These are phyloP conservation scores for Suillus fuscotomentosus DNA, from an alignment of 768 basidiomycete species.

Conservation along the genomic window DNA sequence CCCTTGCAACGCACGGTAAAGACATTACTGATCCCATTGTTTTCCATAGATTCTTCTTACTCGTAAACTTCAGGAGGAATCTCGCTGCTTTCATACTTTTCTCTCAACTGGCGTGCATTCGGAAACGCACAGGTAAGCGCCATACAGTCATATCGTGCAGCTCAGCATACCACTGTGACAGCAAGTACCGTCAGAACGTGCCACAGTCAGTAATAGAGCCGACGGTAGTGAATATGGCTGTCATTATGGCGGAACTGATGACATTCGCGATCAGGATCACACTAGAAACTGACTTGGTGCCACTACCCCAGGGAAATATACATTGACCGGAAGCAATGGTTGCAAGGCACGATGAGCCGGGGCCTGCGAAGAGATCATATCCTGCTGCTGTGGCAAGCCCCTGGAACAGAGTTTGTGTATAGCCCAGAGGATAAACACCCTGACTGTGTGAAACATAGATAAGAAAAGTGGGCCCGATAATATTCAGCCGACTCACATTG, in stretches of 20 bases:
- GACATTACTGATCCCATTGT: constrained; percentile 83
- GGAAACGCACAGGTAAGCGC: constrained; percentile 57
- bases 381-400: constrained; percentile 67
- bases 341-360: constrained; percentile 59
- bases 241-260: constrained; percentile 77
- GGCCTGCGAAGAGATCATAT: constrained; percentile 66
- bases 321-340: constrained; percentile 49
- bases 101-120: constrained; percentile 50
- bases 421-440: constrained; percentile 69
- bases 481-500: too few species aligned
- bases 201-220: constrained; percentile 41
- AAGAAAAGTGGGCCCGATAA: too few species aligned
- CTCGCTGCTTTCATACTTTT: constrained; percentile 58
- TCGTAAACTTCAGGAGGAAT: constrained; percentile 65
- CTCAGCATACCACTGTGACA: constrained; percentile 77
- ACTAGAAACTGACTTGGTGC: constrained; percentile 73
- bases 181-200: constrained; percentile 69
- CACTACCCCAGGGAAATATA: constrained; percentile 73
- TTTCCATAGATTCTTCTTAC: constrained; percentile 73
- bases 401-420: constrained; percentile 75
- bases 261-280: constrained; percentile 76
- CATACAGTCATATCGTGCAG: constrained; percentile 75
- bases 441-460: neutral
- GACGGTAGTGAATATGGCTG: constrained; percentile 76
- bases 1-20: constrained; percentile 53